Conservation (phyloP, 2,329 filamentous ascomycete species). For the Aspergillus pseudotamarii region DNA sequence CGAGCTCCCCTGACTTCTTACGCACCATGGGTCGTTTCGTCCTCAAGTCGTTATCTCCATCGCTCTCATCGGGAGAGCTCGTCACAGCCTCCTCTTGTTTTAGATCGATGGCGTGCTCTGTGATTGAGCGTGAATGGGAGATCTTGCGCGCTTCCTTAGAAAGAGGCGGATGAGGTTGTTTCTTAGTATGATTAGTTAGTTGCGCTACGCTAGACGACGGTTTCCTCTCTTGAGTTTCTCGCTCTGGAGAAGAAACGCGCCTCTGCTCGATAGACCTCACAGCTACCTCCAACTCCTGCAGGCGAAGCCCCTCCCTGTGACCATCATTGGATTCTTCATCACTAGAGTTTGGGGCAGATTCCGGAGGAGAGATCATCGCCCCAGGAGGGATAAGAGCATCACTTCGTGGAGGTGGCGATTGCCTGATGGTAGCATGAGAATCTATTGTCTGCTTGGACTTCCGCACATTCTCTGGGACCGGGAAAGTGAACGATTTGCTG, state of each 20-base stretch:
- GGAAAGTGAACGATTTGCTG: constrained; percentile 36
- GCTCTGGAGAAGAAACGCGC: constrained; percentile 34
- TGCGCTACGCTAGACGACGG: constrained; percentile 34
- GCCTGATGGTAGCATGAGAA: constrained; percentile 67
- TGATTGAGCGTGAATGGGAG: constrained; percentile 62
- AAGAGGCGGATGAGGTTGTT: constrained; percentile 43
- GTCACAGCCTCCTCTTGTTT: constrained; percentile 45
- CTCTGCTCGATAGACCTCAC: constrained; percentile 72
- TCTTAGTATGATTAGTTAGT: constrained; percentile 22
- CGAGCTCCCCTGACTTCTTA: constrained; percentile 97
- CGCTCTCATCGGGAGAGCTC: constrained; percentile 48
- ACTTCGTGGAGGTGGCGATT: constrained; percentile 80
- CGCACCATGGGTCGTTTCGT: constrained; percentile 89
- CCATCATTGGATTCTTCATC: constrained; percentile 66
- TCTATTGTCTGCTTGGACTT: constrained; percentile 31
- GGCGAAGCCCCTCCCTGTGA: constrained; percentile 47
- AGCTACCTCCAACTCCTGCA: constrained; percentile 75
- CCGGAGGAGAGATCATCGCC: constrained; percentile 87
- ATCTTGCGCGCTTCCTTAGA: constrained; percentile 62
- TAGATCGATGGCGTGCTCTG: constrained; percentile 56
- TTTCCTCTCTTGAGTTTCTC: constrained; percentile 21
- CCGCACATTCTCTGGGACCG: constrained; percentile 30
- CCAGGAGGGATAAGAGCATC: constrained; percentile 77
- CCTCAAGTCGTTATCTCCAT: constrained; percentile 65
- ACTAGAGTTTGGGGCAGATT: constrained; percentile 78